phyloP scores from a whole-genome alignment of 2,329 filamentous ascomycete genomes.

The Colletotrichum caudatum region DNA sequence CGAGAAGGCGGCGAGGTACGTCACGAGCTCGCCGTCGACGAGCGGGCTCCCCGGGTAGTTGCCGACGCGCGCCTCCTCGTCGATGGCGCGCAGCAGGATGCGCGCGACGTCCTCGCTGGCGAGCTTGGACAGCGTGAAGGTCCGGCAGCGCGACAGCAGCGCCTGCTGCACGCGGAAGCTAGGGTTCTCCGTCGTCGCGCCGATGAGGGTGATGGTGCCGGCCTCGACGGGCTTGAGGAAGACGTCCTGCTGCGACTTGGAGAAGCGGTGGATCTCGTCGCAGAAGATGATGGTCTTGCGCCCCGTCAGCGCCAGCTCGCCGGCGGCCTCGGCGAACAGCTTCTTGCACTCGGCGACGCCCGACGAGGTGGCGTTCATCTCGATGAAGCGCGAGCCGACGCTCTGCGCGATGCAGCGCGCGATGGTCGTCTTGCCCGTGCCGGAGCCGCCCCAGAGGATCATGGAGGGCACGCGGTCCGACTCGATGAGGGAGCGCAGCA shows the following conservation, averaged over 20 bases:
- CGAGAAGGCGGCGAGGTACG: slow-evolving; percentile 85
- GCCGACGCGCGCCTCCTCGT: slow-evolving; percentile 59
- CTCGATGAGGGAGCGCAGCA: slow-evolving; percentile 88
- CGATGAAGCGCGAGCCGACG: slow-evolving; percentile 87
- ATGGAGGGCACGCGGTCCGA: slow-evolving; percentile 89
- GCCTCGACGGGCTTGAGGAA: slow-evolving; percentile 93
- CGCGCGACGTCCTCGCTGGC: slow-evolving; percentile 75
- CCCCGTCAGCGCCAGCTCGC: slow-evolving; percentile 83
- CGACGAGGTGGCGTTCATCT: slow-evolving; percentile 93
- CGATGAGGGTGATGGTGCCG: slow-evolving; percentile 90
- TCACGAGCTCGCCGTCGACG: slow-evolving; percentile 80
- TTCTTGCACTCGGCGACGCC: slow-evolving; percentile 94
- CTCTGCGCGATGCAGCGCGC: slow-evolving; percentile 88
- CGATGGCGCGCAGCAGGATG: slow-evolving; percentile 83
- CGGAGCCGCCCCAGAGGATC: slow-evolving; percentile 90
- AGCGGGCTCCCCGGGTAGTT: slow-evolving; percentile 62
- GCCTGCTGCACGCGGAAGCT: slow-evolving; percentile 93
- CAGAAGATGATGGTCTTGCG: slow-evolving; percentile 96
- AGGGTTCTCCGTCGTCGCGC: slow-evolving; percentile 96
- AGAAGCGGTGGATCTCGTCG: slow-evolving; percentile 95
- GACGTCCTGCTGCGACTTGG: slow-evolving; percentile 92
- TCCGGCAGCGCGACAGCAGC: slow-evolving; percentile 88
- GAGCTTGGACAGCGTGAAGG: slow-evolving; percentile 86
- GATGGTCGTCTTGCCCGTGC: slow-evolving; percentile 91
- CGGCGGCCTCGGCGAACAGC: slow-evolving; percentile 85